These are phyloP conservation scores for Cyclotella choctawhatcheeana DNA, from an alignment of 108 stramenopile species.

Conservation along the genomic window DNA sequence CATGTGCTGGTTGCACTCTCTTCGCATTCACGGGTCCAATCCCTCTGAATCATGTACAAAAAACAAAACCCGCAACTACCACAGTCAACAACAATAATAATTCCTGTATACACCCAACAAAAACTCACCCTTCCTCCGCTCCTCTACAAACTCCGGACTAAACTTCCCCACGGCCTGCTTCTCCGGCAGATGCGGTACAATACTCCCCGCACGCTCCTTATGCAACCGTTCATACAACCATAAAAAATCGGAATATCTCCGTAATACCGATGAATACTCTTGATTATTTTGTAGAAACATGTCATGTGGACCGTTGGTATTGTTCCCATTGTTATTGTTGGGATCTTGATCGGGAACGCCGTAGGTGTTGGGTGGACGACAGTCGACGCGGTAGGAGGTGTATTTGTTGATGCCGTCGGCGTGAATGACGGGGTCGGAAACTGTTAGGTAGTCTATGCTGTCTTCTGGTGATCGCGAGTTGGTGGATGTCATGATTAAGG, in stretches of 20 bases:
- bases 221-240: slow-evolving; percentile 94
- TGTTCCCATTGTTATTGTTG: background rate
- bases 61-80: background rate
- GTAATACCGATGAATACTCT: slow-evolving; percentile 77
- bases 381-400: slow-evolving; percentile 90
- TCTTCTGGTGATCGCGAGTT: slow-evolving; percentile 27
- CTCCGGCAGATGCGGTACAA: slow-evolving; percentile 97
- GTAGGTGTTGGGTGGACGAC: slow-evolving; percentile 65
- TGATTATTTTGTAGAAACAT: slow-evolving; percentile 48
- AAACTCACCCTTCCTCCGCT: slow-evolving; percentile 63
- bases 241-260: slow-evolving; percentile 96
- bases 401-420: slow-evolving; percentile 90
- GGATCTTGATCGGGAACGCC: slow-evolving; percentile 6
- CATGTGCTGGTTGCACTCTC: too few species aligned
- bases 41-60: background rate
- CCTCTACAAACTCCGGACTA: slow-evolving; percentile 88
- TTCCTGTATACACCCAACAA: background rate
- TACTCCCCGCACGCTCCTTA: slow-evolving; percentile 87
- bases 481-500: background rate
- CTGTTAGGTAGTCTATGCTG: slow-evolving; percentile 50
- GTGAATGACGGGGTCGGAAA: slow-evolving; percentile 91
- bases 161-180: slow-evolving; percentile 95
- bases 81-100: too few species aligned
- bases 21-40: too few species aligned
- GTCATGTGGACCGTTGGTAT: slow-evolving; percentile 30